Percentiles rank a stretch among this genome's conserved stretches.
Conservation (phyloP, 768 basidiomycete species). For the Leccinum uliginosum region DNA sequence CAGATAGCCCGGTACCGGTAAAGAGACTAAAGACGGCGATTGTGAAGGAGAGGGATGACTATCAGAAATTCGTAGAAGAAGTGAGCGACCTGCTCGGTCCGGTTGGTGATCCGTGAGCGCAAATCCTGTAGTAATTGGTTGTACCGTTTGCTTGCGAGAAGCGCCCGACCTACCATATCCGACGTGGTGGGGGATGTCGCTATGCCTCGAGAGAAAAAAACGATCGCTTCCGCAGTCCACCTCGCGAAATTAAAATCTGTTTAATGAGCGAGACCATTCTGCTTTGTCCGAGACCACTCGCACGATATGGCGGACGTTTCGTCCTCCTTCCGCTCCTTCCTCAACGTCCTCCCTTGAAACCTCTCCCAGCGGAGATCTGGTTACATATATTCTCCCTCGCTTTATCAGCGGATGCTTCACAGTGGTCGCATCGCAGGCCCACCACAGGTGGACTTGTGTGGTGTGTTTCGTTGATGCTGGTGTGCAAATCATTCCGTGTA, state of each 20-base stretch:
- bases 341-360: constrained; percentile 42
- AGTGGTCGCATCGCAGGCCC: constrained; percentile 4
- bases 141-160: neutral
- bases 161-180: neutral
- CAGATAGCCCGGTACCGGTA: constrained; percentile 13
- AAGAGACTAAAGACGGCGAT: constrained; percentile 20
- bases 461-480: constrained; percentile 31
- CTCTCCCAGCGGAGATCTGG: constrained; percentile 73
- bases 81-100: constrained; percentile 61
- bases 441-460: constrained; percentile 4
- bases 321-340: constrained; percentile 69
- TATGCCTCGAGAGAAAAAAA: neutral
- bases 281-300: constrained; percentile 66
- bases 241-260: neutral
- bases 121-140: neutral
- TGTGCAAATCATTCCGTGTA: constrained; percentile 40
- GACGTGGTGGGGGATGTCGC: neutral
- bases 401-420: constrained; percentile 13
- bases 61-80: constrained; percentile 72
- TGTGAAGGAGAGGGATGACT: constrained; percentile 58
- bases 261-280: constrained; percentile 42
- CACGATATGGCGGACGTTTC: constrained; percentile 52
- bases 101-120: constrained; percentile 11
- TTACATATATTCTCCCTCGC: constrained; percentile 48
- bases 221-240: constrained; percentile 2